A percentile compares a stretch with the other conserved stretches of the same genome.
phyloP scores from a whole-genome alignment of 192 early-diverging fungal species.

The Pilaira anomala region DNA sequence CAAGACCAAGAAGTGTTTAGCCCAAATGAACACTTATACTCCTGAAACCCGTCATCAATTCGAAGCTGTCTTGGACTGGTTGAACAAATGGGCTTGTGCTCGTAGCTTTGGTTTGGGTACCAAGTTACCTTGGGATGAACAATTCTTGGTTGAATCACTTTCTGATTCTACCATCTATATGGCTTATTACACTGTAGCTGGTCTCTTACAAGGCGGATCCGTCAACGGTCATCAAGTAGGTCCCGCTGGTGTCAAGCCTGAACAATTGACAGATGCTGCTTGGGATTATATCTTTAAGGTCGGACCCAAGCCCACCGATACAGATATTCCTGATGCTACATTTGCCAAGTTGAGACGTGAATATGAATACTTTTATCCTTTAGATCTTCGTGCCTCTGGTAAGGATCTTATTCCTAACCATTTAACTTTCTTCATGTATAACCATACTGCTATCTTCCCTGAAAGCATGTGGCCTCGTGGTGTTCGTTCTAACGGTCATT shows the following conservation, averaged over 20 bases:
- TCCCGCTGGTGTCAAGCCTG: slow-evolving; percentile 69
- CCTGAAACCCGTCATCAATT: slow-evolving; percentile 85
- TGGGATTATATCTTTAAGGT: slow-evolving; percentile 90
- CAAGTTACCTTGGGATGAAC: slow-evolving; percentile 89
- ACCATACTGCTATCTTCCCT: slow-evolving; percentile 94
- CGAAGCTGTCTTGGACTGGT: slow-evolving; percentile 83
- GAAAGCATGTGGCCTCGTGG: slow-evolving; percentile 83
- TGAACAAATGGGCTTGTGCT: slow-evolving; percentile 97
- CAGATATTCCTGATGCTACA: slow-evolving; percentile 61
- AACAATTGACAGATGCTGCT: slow-evolving; percentile 87
- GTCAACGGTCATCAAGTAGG: slow-evolving; percentile 80
- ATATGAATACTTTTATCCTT: slow-evolving; percentile 96
- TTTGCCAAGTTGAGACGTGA: slow-evolving; percentile 81
- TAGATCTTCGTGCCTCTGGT: slow-evolving; percentile 94
- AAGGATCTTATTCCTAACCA: slow-evolving; percentile 99
- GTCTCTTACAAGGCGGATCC: slow-evolving; percentile 83
- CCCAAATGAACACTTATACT: slow-evolving; percentile 74
- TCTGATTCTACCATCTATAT: slow-evolving; percentile 99
- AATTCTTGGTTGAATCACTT: slow-evolving; percentile 92
- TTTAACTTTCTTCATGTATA: slow-evolving; percentile 95
- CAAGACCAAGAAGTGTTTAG: slow-evolving; percentile 73
- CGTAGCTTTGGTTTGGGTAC: slow-evolving; percentile 90
- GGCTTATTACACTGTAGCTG: slow-evolving; percentile 98
- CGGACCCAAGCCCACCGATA: slow-evolving; percentile 54
- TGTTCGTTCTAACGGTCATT: slow-evolving; percentile 90